phyloP scores from a whole-genome alignment of 495 filamentous ascomycete species.

The Oleoguttula mirabilis region DNA sequence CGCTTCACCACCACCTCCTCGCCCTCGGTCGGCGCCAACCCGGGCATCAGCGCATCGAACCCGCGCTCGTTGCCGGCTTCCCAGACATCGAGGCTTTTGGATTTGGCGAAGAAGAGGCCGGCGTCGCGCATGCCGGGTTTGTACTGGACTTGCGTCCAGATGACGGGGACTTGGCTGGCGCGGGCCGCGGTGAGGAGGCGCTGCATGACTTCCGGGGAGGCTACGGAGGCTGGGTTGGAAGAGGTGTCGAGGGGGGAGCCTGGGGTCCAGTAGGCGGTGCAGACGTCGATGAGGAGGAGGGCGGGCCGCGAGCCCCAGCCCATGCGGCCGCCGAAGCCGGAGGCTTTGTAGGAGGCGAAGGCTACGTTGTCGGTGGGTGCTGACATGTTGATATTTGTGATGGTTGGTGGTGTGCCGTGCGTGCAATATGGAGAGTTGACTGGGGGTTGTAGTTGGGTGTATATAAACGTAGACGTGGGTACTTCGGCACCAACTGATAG shows the following conservation, averaged over 20 bases:
- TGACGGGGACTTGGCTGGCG: conserved; percentile 19
- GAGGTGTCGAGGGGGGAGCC: conserved; percentile 27
- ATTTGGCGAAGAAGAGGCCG: conserved; percentile 26
- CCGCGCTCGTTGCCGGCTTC: conserved; percentile 27
- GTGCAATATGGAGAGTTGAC: too few relatives aligned
- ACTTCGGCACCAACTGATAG: too few relatives aligned
- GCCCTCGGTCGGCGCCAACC: conserved; percentile 24
- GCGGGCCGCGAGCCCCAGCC: conserved; percentile 29
- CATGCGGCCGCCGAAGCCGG: conserved; percentile 27
- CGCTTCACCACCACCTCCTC: conserved; percentile 29
- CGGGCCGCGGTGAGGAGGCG: conserved; percentile 26
- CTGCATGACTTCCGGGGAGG: conserved; percentile 24
- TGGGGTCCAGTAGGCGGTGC: conserved; percentile 30
- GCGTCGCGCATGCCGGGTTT: conserved; percentile 28
- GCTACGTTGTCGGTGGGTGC: not conserved
- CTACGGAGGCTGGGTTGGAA: conserved; percentile 22
- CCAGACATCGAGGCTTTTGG: conserved; percentile 26
- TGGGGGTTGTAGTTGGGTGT: too few relatives aligned
- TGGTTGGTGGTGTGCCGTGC: too few relatives aligned
- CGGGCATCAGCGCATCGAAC: conserved; percentile 23
- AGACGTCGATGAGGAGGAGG: conserved; percentile 33
- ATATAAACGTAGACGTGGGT: too few relatives aligned
- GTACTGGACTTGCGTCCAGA: conserved; percentile 29
- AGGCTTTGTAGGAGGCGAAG: conserved; percentile 5
- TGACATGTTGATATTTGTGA: conserved; percentile 2